Evolutionary conservation across 1,139 yeast species (phyloP).

Genomic region (Oligophagozyma castellii): DNA sequence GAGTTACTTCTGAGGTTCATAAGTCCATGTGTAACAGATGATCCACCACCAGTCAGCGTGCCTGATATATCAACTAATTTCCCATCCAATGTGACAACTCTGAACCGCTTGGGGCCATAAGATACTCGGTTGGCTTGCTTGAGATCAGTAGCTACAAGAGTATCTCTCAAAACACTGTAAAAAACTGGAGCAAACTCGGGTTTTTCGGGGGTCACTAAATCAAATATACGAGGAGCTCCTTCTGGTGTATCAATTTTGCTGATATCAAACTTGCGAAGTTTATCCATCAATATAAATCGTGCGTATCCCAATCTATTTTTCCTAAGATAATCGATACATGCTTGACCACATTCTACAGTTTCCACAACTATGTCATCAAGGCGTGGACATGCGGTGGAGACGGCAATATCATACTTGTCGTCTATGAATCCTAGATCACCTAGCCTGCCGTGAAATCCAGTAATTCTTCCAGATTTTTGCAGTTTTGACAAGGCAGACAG

Average conservation of each 20-base stretch:
- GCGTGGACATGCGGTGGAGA: conserved; percentile 89
- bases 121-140: conserved; percentile 81
- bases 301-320: conserved; percentile 83
- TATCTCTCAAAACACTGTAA: conserved; percentile 72
- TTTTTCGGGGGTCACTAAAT: conserved; percentile 57
- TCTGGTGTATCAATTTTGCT: conserved; percentile 60
- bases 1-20: conserved; percentile 24
- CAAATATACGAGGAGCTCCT: conserved; percentile 70
- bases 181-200: conserved; percentile 73
- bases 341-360: conserved; percentile 84
- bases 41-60: conserved; percentile 96
- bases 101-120: conserved; percentile 64
- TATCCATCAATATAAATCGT: conserved; percentile 67
- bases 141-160: conserved; percentile 71
- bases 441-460: conserved; percentile 77
- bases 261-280: conserved; percentile 51
- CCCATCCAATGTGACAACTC: conserved; percentile 91
- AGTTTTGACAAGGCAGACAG: conserved; percentile 54
- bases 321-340: conserved; percentile 77
- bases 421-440: conserved; percentile 89
- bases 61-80: conserved; percentile 91
- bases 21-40: conserved; percentile 34
- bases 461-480: conserved; percentile 68
- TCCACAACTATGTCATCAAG: conserved; percentile 91
- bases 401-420: conserved; percentile 78